These are phyloP conservation scores for Chytriomyces confervae DNA, from an alignment of 192 early-diverging fungal species.

Conservation along the genomic window DNA sequence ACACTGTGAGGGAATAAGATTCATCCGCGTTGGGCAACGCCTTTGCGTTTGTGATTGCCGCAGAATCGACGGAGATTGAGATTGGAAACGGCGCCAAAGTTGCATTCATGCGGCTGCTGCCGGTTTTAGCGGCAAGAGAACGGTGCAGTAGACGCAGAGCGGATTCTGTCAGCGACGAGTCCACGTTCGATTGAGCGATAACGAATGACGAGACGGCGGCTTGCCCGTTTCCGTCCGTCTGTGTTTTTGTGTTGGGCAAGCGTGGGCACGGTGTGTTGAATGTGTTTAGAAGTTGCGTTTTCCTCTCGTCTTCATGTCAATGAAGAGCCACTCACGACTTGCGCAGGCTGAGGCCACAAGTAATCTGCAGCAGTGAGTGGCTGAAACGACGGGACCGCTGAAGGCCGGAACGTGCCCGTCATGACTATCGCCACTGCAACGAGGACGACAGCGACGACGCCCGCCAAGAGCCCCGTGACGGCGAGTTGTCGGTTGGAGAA, in stretches of 20 bases:
- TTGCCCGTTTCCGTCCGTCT: neutral
- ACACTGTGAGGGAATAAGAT: constrained; percentile 20
- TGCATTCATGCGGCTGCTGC: neutral
- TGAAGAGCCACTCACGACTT: neutral
- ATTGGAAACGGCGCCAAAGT: neutral
- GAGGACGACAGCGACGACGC: neutral
- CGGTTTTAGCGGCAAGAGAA: neutral
- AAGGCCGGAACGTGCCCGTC: neutral
- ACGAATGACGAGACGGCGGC: neutral
- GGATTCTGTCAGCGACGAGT: neutral
- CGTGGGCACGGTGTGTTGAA: neutral
- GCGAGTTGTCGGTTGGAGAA: neutral
- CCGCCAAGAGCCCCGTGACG: neutral
- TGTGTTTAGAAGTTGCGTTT: neutral
- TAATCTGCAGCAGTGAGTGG: neutral
- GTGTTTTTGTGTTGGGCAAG: neutral
- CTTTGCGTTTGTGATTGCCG: neutral
- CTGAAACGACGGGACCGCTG: neutral
- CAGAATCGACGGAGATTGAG: neutral
- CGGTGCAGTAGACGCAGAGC: neutral
- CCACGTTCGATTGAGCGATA: neutral
- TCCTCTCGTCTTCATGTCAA: neutral
- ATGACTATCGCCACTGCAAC: neutral
- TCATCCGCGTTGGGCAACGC: constrained; percentile 16
- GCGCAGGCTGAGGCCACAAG: neutral